Base-by-base conservation (phyloP, 768 basidiomycete species). In the Naganishia kalamii region DNA sequence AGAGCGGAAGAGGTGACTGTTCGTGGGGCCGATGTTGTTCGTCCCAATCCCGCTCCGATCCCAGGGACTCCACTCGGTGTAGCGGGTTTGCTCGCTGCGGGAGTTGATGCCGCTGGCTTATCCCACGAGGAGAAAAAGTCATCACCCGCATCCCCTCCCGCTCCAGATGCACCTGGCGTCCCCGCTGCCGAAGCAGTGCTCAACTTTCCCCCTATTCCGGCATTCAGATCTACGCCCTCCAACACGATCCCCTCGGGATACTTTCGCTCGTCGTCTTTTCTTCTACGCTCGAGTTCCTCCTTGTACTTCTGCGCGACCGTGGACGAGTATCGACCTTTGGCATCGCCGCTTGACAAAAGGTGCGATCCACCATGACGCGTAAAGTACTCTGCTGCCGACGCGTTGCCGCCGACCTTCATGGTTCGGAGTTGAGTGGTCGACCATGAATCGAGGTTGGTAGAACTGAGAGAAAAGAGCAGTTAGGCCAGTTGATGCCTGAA, bases 121-220 rank as follows among this genome's bases (percentile, higher is more conserved):
- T 93, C 92, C 93, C 94, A 98, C 29, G 90, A 88, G 50, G 90
- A 86, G 80, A 97, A 99, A 79, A 99, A 99, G 75, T 97, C 93
- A 10, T 96, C 93, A 15, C 66, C 32, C 72, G 78, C n/a, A 1
- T 74, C 72, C 17, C 70, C 65, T 17, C 75, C 61, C 0, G 83
- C 75, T 11, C 81, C 44, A 3, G 80, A 66, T 6, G 46, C 46
- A 4, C 35, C 44, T 21, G 62, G 61, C 19, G 66, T 61, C 30
- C 50, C 37, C 11, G 73, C 71, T 1, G n/a, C 40, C 32, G 57
- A 60, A 3, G 76, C 63, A 0, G 83, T 75, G 10, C 81, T 46
- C 4, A 80, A 67, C 46, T 80, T 71, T 7, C 79, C 62, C 3
- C 80, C 75, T 25, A 86, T 52, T 4, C 43, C 62, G 8, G 43